These are phyloP conservation scores for Curvularia sp. DNA, from an alignment of 2,329 filamentous ascomycete genomes.

Conservation along the genomic window DNA sequence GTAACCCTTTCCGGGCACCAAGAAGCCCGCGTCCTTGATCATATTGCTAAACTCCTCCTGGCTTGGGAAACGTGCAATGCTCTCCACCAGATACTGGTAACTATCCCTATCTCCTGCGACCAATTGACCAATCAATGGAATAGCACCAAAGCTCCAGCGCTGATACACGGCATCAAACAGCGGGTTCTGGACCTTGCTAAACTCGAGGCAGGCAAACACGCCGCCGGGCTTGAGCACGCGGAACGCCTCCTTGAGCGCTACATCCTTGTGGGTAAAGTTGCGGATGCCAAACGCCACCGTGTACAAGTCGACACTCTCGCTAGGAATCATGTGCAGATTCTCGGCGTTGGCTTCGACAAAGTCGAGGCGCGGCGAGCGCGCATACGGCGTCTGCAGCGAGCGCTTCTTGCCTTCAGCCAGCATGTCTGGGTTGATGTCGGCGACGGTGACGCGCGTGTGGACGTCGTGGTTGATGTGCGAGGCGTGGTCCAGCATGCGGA, in stretches of 20 bases:
- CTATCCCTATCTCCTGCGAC: conserved; percentile 93
- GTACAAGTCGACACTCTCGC: conserved; percentile 85
- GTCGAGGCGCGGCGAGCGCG: conserved; percentile 60
- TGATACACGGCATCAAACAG: conserved; percentile 88
- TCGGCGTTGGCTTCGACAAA: conserved; percentile 95
- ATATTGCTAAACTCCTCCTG: conserved; percentile 84
- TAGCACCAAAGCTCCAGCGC: conserved; percentile 92
- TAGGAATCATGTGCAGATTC: conserved; percentile 69
- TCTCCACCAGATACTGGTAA: conserved; percentile 98
- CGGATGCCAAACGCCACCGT: conserved; percentile 97
- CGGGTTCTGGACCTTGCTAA: conserved; percentile 81
- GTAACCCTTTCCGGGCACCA: conserved; percentile 74
- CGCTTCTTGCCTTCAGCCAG: conserved; percentile 85
- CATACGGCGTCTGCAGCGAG: conserved; percentile 68
- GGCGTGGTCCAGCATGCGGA: conserved; percentile 90
- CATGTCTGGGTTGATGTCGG: conserved; percentile 97
- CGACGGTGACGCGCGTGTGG: conserved; percentile 83
- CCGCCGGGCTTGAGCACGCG: conserved; percentile 92
- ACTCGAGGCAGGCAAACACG: conserved; percentile 95
- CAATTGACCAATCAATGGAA: conserved; percentile 92
- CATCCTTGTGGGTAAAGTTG: conserved; percentile 92
- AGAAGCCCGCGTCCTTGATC: conserved; percentile 84
- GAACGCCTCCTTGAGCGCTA: conserved; percentile 81
- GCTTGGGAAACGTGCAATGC: conserved; percentile 89
- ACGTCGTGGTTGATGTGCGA: conserved; percentile 80